phyloP scores from a whole-genome alignment of 169 alveolate genomes.

The Cryptosporidium ryanae region DNA sequence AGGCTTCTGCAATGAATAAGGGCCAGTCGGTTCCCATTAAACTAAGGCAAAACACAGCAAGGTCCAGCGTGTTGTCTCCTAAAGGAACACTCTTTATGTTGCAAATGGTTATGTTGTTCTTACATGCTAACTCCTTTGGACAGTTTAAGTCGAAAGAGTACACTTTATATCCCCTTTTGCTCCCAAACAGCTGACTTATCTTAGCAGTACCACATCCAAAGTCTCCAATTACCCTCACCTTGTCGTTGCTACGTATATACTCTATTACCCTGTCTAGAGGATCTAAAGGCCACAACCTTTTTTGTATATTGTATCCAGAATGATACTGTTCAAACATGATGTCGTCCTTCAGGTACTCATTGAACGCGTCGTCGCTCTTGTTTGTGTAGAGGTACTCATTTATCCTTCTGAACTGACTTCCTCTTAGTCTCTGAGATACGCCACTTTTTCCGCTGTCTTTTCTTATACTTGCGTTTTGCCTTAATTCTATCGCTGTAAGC shows the following conservation, averaged over 20 bases:
- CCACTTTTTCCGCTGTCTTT: neutral
- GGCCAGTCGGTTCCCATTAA: constrained; percentile 91
- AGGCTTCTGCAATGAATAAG: constrained; percentile 82
- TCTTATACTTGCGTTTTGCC: neutral
- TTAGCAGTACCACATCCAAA: constrained; percentile 83
- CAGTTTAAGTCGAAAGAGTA: constrained; percentile 82
- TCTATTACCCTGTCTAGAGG: constrained; percentile 76
- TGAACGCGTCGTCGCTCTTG: constrained; percentile 76
- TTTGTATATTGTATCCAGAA: constrained; percentile 79
- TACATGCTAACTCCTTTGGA: constrained; percentile 76
- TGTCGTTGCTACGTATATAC: constrained; percentile 56
- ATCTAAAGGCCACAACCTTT: constrained; percentile 78
- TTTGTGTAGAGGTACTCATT: constrained; percentile 80
- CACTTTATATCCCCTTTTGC: constrained; percentile 75
- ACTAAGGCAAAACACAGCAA: constrained; percentile 84
- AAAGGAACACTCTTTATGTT: constrained; percentile 83
- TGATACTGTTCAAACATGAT: constrained; percentile 80
- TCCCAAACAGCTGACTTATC: constrained; percentile 75
- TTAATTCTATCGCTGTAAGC: neutral
- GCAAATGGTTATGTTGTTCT: constrained; percentile 82
- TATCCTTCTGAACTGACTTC: constrained; percentile 79
- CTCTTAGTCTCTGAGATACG: constrained; percentile 69
- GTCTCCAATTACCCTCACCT: constrained; percentile 76
- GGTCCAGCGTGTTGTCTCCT: constrained; percentile 75
- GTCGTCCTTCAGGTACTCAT: constrained; percentile 72